Base-by-base conservation (phyloP, 208 protist species). In the Blastocrithidia nonstop region DNA sequence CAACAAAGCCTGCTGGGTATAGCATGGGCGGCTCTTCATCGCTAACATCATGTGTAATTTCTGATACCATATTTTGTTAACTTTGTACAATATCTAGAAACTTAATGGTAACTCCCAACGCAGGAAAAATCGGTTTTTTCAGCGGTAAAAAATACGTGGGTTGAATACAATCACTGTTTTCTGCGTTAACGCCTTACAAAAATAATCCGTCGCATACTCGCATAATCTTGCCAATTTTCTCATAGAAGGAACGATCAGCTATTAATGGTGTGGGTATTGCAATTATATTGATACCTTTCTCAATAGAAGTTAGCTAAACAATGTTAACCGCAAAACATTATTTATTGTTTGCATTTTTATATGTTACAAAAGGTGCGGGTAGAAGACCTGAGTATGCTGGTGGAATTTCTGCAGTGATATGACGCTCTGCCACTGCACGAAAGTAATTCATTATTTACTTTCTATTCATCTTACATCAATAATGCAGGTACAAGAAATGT, bases 31-130 rank as follows among this genome's bases (percentile, higher is more conserved):
- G 84, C 49, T 87, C 79, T 0, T 39, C 40, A 0, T 36, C 15
- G 16, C 8, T 29, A 45, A 3, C 29, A 16, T 20, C 4, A 45
- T 15, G 11, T 35, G 29, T n/a, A 15, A n/a, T n/a, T 19, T n/a
- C 36, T 51, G 11, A 15, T 48, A 13, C 70, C n/a, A n/a, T n/a
- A n/a, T n/a, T n/a, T n/a, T n/a, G n/a, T n/a, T n/a, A n/a, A n/a
- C n/a, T n/a, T n/a, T n/a, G 70, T 7, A 93, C 17, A 27, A 93
- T 72, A 42, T 86, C 73, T 25, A 87, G 59, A 49, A 79, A 88
- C 42, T 77, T 66, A 51, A 89, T 78, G 31, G 88, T 78, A 41
- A 87, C 46, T 1, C 71, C 76, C 6, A 93, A 45, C 0, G 68
- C 66, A 21, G 76, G 68, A 33, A 93, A 93, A 1, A 79, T 88